Evolutionary conservation across 164 flowering plant genomes (phyloP).

Genomic region (Tinospora cordifolia): DNA sequence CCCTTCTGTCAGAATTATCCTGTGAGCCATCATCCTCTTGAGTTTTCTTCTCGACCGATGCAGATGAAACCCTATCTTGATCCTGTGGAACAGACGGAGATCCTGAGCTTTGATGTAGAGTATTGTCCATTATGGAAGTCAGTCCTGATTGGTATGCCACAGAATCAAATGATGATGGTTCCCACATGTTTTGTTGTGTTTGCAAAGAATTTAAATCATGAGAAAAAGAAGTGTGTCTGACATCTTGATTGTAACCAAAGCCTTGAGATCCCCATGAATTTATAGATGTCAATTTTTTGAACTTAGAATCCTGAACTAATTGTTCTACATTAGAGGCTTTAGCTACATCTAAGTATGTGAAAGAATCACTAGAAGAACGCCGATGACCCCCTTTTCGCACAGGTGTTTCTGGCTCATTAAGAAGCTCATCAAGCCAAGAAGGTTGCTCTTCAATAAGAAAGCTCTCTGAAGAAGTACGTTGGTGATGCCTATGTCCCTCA

Average conservation of each 20-base stretch:
- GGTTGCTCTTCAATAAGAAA: slow-evolving; percentile 76
- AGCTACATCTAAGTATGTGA: slow-evolving; percentile 61
- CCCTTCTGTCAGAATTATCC: slow-evolving; percentile 51
- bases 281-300: slow-evolving; percentile 27
- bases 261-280: slow-evolving; percentile 55
- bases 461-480: slow-evolving; percentile 79
- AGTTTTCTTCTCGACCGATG: slow-evolving; percentile 36
- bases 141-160: slow-evolving; percentile 25
- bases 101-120: slow-evolving; percentile 29
- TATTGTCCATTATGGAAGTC: slow-evolving; percentile 32
- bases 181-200: slow-evolving; percentile 42
- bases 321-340: slow-evolving; percentile 35
- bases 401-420: slow-evolving; percentile 85
- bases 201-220: slow-evolving; percentile 31
- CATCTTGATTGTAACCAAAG: slow-evolving; percentile 40
- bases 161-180: slow-evolving; percentile 33
- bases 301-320: slow-evolving; percentile 36
- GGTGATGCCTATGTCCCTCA: slow-evolving; percentile 55
- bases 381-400: slow-evolving; percentile 66
- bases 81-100: slow-evolving; percentile 29
- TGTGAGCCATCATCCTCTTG: slow-evolving; percentile 27
- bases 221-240: slow-evolving; percentile 35
- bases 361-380: slow-evolving; percentile 87
- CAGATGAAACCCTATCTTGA: slow-evolving; percentile 27
- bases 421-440: slow-evolving; percentile 92